Base-by-base conservation (phyloP, 495 filamentous ascomycete species). In the Melanomma pulvis-pyrius region DNA sequence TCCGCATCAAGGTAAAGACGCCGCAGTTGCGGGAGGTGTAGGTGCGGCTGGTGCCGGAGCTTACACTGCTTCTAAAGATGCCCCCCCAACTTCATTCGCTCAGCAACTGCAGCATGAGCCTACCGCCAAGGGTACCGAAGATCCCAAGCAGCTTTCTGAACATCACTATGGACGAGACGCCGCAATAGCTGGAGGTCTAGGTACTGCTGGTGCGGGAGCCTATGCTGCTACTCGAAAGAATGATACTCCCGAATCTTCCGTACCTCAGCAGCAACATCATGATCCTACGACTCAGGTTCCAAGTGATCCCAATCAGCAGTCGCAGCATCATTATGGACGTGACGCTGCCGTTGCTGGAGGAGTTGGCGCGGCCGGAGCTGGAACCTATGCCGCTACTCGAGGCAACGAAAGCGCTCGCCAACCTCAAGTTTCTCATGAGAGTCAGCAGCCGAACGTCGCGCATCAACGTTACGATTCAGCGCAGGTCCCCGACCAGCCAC, bases 1-100 rank as follows among this genome's bases (percentile, higher is more conserved):
- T 28, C 47, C 70, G 30, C 76, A 72, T 59, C 74, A 78, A 49
- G 69, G 69, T 30, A 47, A 67, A 5, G 67, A 73, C 57, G 63
- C 67, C 19, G 53, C 70, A 47, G 12, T 67, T 11, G 47, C 26
- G 15, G 67, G 61, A 25, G 70, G 59, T 19, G 57, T 55, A 25
- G 67, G 61, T 25, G 69, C 66, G 4, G 65, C 60, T 52, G 70
- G 66, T 2, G 49, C 24, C 15, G 66, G 65, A 13, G 48, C 48
- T 50, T 28, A 50, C 25, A 17, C 59, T 50, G 22, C 22, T 50
- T 50, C 48, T 26, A 4, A 51, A 25, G 15, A 47, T 62, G 24
- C 51, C 7, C 50, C 58, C 8, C 15, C 9, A 9, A 24, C 46
- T 44, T 7, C 2, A 17, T 44, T 44, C 17, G 25, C 48, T 3